Evolutionary conservation across 305 asterid genomes (phyloP).

Genomic region (Fraxinus sp.): DNA sequence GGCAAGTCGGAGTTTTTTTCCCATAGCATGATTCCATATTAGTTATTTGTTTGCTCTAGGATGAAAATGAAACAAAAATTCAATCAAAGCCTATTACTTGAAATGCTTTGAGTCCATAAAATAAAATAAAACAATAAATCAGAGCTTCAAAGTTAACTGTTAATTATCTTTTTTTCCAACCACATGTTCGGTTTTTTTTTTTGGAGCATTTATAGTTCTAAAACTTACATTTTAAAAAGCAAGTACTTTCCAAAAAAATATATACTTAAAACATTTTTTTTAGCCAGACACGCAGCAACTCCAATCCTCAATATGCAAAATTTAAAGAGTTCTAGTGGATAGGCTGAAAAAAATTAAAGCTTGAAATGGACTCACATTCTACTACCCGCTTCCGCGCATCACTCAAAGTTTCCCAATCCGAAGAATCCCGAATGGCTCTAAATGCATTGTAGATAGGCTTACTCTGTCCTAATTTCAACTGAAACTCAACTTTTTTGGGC

Average conservation of each 20-base stretch:
- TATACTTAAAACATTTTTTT: background rate
- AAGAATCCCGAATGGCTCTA: constrained; percentile 54
- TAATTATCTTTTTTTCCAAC: background rate
- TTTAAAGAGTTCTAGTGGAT: background rate
- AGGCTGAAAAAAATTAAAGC: background rate
- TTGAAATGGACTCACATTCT: constrained; percentile 40
- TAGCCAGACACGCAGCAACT: background rate
- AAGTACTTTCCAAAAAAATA: background rate
- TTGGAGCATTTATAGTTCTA: background rate
- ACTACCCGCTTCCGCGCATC: constrained; percentile 71
- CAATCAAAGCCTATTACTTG: background rate
- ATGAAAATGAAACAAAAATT: background rate
- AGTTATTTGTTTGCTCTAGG: background rate
- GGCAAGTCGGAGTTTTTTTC: background rate
- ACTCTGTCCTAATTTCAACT: constrained; percentile 64
- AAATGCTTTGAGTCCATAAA: background rate
- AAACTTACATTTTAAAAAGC: background rate
- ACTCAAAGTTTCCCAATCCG: constrained; percentile 54
- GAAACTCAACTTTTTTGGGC: constrained; percentile 69
- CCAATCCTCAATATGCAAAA: constrained; percentile 2
- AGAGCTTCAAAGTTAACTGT: background rate
- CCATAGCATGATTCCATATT: background rate
- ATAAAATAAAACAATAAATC: background rate
- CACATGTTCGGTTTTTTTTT: background rate
- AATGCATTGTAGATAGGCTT: constrained; percentile 62